Evolutionary conservation across 1,139 yeast genomes (phyloP).

Genomic region (Chernovozyma aurita): DNA sequence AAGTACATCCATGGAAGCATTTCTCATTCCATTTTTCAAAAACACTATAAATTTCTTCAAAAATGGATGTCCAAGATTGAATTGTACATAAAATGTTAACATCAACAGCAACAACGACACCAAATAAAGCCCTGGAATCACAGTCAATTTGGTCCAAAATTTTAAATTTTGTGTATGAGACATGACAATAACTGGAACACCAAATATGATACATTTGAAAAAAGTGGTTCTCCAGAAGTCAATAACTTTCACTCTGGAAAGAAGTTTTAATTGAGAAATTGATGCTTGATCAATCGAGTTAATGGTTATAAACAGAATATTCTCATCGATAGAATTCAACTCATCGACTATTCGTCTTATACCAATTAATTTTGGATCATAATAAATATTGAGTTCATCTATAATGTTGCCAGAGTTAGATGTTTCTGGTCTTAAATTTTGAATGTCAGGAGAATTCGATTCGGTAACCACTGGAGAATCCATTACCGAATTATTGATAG

Average conservation of each 20-base stretch:
- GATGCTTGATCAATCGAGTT: slow-evolving; percentile 44
- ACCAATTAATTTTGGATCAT: slow-evolving; percentile 45
- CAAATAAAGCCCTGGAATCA: slow-evolving; percentile 52
- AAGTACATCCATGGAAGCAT: slow-evolving; percentile 94
- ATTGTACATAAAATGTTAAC: slow-evolving; percentile 65
- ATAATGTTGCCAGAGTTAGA: slow-evolving; percentile 14
- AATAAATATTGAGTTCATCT: slow-evolving; percentile 41
- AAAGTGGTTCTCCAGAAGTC: slow-evolving; percentile 62
- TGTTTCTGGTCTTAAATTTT: slow-evolving; percentile 10
- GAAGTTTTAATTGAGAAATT: slow-evolving; percentile 61
- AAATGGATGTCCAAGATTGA: slow-evolving; percentile 61
- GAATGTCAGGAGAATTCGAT: slow-evolving; percentile 13
- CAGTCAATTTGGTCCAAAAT: slow-evolving; percentile 21
- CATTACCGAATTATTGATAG: slow-evolving; percentile 6
- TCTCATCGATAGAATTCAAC: slow-evolving; percentile 20
- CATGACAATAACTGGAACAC: slow-evolving; percentile 60
- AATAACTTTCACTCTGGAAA: slow-evolving; percentile 70
- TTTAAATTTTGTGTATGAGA: slow-evolving; percentile 44
- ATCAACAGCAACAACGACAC: slow-evolving; percentile 59
- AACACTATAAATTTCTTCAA: slow-evolving; percentile 62
- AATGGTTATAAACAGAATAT: slow-evolving; percentile 35
- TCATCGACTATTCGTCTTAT: slow-evolving; percentile 52
- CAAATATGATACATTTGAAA: slow-evolving; percentile 46
- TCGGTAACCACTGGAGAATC: slow-evolving; percentile 9
- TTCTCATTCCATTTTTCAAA: slow-evolving; percentile 52